phyloP scores from a whole-genome alignment of 768 basidiomycete genomes.

The Auricularia auricula-judae region DNA sequence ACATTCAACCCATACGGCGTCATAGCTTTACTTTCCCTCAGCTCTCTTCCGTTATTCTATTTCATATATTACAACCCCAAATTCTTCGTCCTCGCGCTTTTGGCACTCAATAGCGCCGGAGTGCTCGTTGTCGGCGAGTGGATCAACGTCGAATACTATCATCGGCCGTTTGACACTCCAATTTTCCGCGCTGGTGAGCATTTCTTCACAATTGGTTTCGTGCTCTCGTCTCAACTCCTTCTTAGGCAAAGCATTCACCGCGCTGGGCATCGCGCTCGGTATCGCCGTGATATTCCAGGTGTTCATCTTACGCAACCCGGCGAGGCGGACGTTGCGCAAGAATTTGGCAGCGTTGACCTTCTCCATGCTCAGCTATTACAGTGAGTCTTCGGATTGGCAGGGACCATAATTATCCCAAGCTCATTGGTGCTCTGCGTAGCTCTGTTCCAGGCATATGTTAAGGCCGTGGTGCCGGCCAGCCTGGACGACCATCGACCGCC shows the following conservation, averaged over 20 bases:
- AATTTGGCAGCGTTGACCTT: constrained; percentile 11
- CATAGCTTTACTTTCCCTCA: constrained; percentile 1
- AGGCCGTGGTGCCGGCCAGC: constrained; percentile 9
- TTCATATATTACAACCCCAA: constrained; percentile 10
- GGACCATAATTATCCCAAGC: not conserved
- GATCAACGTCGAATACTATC: constrained; percentile 13
- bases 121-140: constrained; percentile 13
- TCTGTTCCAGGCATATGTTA: constrained; percentile 10
- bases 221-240: not conserved
- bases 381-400: not conserved
- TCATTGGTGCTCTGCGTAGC: not conserved
- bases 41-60: constrained; percentile 4
- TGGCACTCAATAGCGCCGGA: constrained; percentile 12
- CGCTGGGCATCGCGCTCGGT: constrained; percentile 17
- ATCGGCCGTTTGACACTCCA: constrained; percentile 16
- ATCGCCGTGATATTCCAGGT: constrained; percentile 19
- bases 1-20: constrained; percentile 16
- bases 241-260: constrained; percentile 10
- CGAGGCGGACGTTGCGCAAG: constrained; percentile 14
- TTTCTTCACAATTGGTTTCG: not conserved
- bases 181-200: constrained; percentile 13
- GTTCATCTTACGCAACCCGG: constrained; percentile 18
- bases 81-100: constrained; percentile 7
- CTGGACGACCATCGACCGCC: constrained; percentile 8
- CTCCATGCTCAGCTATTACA: constrained; percentile 12